A percentile compares a stretch with the other conserved stretches of the same genome.
These are phyloP conservation scores for Echeveria elegans DNA, from an alignment of 164 flowering plant species.

Conservation along the genomic window DNA sequence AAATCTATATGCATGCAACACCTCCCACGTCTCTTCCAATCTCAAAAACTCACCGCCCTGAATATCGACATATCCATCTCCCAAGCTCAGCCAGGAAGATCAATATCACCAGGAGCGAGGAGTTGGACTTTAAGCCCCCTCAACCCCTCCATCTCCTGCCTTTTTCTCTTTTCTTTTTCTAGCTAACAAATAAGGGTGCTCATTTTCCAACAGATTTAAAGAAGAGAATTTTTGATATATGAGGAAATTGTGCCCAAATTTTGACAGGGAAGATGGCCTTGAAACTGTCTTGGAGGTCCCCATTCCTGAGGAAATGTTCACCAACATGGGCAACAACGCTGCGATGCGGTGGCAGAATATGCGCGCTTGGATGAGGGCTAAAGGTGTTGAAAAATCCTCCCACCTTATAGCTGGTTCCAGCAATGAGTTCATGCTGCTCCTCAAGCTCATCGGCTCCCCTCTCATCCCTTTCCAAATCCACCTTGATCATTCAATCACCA, in stretches of 20 bases:
- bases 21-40: constrained; percentile 16
- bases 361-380: constrained; percentile 41
- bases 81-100: neutral
- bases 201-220: neutral
- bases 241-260: constrained; percentile 69
- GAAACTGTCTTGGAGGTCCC: constrained; percentile 78
- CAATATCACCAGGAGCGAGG: neutral
- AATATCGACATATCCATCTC: neutral
- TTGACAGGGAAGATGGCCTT: constrained; percentile 58
- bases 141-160: neutral
- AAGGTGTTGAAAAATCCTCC: constrained; percentile 20
- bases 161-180: neutral
- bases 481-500: constrained; percentile 21
- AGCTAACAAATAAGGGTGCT: neutral
- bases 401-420: constrained; percentile 17
- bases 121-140: neutral
- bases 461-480: constrained; percentile 51
- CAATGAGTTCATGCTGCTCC: constrained; percentile 44
- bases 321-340: constrained; percentile 41
- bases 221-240: constrained; percentile 15
- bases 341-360: constrained; percentile 51
- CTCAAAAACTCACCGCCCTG: neutral
- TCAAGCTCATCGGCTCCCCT: constrained; percentile 61
- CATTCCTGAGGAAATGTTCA: constrained; percentile 65
- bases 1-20: constrained; percentile 31